Evolutionary conservation across 257 asterid species (phyloP).

Genomic region (Scutellaria galericulata): DNA sequence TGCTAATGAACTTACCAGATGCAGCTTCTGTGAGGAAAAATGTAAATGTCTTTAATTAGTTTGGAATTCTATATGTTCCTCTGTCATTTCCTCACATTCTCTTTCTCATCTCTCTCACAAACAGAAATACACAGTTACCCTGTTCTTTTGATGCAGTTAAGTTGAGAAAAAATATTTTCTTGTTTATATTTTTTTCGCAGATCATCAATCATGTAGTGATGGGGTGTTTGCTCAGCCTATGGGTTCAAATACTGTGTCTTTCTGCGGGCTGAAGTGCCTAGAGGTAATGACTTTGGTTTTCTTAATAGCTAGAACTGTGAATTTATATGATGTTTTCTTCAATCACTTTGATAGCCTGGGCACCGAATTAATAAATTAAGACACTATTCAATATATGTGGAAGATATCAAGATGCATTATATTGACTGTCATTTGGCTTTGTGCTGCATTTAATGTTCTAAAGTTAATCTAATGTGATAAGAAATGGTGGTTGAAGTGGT

Average conservation of each 20-base stretch:
- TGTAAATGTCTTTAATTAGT: conserved; percentile 51
- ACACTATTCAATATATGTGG: conserved; percentile 2
- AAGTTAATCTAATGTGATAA: background rate
- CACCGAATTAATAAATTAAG: conserved; percentile 3
- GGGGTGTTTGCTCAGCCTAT: conserved; percentile 45
- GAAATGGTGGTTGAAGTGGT: background rate
- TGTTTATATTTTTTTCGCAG: conserved; percentile 44
- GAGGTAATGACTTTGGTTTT: conserved; percentile 62
- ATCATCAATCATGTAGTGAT: conserved; percentile 72
- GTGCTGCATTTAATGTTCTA: conserved; percentile 8
- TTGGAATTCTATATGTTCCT: conserved; percentile 29
- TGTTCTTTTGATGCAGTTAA: background rate
- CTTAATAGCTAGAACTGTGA: conserved; percentile 26
- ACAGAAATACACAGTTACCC: background rate
- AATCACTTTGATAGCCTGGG: background rate
- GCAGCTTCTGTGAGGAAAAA: conserved; percentile 80
- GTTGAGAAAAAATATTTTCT: conserved; percentile 24
- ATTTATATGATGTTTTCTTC: conserved; percentile 15
- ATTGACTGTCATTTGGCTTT: conserved; percentile 13
- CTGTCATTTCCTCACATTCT: conserved; percentile 6
- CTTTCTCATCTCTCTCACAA: background rate
- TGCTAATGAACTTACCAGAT: conserved; percentile 54
- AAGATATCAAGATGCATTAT: conserved; percentile 28
- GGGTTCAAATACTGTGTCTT: conserved; percentile 55
- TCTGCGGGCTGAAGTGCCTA: conserved; percentile 80